phyloP scores from a whole-genome alignment of 192 early-diverging fungal species.

The Gamsiella multidivaricata region DNA sequence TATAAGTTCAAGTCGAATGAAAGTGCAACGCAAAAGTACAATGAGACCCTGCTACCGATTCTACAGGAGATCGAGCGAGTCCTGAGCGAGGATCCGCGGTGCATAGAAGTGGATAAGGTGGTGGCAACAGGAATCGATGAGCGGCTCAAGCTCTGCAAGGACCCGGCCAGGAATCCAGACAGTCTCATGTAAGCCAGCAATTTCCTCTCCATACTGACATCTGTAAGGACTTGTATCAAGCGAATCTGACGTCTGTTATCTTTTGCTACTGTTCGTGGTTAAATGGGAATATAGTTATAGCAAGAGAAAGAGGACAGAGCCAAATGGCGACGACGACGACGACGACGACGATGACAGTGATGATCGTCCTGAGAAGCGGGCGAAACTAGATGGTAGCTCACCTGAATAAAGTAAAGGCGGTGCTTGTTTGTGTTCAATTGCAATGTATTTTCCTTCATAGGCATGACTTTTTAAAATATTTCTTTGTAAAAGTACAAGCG shows the following conservation, averaged over 20 bases:
- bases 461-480: not conserved
- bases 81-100: conserved; percentile 53
- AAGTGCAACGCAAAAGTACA: conserved; percentile 33
- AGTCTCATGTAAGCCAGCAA: conserved; percentile 42
- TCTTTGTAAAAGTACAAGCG: not conserved
- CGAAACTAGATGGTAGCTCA: conserved; percentile 20
- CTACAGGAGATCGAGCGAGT: conserved; percentile 63
- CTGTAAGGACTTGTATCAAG: no score
- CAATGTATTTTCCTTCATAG: not conserved
- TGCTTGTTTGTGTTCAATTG: no score
- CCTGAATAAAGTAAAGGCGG: conserved; percentile 24
- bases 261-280: not conserved
- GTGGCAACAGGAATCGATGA: conserved; percentile 70
- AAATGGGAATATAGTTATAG: not conserved
- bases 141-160: conserved; percentile 71
- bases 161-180: conserved; percentile 80
- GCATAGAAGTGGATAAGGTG: conserved; percentile 53
- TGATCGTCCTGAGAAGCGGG: conserved; percentile 22
- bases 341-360: conserved; percentile 45
- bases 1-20: conserved; percentile 44
- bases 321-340: conserved; percentile 35
- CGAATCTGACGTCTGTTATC: not conserved
- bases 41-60: conserved; percentile 57
- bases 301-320: conserved; percentile 10
- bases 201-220: no score